Base-by-base conservation (phyloP, 2,329 filamentous ascomycete genomes). In the Fusarium chaquense region DNA sequence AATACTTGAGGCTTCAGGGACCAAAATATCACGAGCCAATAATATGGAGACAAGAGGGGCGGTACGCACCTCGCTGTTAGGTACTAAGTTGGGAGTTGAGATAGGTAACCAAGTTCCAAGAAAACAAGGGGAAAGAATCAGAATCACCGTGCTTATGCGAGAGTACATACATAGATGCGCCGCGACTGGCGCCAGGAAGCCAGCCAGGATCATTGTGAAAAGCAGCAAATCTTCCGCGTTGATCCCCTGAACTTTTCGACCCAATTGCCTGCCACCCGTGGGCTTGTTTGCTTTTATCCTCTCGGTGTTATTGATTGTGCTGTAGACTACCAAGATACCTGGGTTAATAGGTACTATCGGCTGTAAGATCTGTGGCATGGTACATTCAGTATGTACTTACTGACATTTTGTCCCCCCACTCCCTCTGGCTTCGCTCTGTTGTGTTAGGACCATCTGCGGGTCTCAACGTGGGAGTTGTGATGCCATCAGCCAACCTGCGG, bases 391-490 rank as follows among this genome's bases (percentile, higher is more conserved):
- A 51, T 35, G 33, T 51, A 51, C 47, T 26, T 26, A 38, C 12
- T 18, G 12, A 11, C 33, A 30, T 30, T 18, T 8, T 24, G 24
- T 22, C 43, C 70, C 71, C 71, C 71, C 71, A 72, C 71, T 62
- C 68, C 60, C 69, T 66, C 69, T 64, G 28, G 33, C 33, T 50
- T 50, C 33, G 47, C 22, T 50, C 32, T 70, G 67, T 75, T 71
- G 72, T 74, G 72, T 71, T 72, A 75, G 69, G 67, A 61, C 71
- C 62, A 60, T 53, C 60, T 72, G 73, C 71, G 73, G 73, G 71
- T 70, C 73, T 68, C 57, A 69, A 73, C 71, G 73, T 75, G 73
- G 73, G 73, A 75, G 73, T 70, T 71, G 73, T 74, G 73, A 75
- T 75, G 71, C 73, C 71, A 75, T 75, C 73, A 69, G 70, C 71